phyloP scores from a whole-genome alignment of 257 asterid species.

The Solanum clarkiae region DNA sequence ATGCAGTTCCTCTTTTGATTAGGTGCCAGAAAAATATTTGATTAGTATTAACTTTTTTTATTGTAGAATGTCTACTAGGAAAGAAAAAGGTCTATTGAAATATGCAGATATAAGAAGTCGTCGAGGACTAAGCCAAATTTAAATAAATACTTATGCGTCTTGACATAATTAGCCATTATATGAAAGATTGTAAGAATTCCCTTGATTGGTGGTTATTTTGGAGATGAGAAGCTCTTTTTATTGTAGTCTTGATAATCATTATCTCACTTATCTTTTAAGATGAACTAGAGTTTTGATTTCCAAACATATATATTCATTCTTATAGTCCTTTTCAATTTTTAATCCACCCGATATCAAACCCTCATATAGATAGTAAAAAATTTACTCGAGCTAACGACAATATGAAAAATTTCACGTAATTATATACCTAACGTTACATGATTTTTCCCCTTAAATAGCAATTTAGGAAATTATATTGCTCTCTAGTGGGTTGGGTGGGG shows the following conservation, averaged over 20 bases:
- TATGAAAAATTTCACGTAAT: too few species aligned
- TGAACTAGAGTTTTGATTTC: neutral
- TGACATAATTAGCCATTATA: neutral
- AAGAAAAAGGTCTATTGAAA: too few species aligned
- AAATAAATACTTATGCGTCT: neutral
- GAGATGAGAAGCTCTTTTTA: too few species aligned
- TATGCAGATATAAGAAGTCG: too few species aligned
- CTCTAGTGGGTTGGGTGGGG: too few species aligned
- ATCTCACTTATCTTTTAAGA: neutral
- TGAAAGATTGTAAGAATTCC: neutral
- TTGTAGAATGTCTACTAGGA: neutral
- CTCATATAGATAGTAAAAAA: too few species aligned
- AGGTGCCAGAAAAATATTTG: neutral
- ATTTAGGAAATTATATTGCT: too few species aligned
- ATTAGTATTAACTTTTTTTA: too few species aligned
- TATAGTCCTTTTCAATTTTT: neutral
- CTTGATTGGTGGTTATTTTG: neutral
- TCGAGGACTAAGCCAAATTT: too few species aligned
- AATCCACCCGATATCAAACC: neutral
- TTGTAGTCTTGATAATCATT: neutral
- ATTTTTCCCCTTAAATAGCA: too few species aligned
- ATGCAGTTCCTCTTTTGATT: neutral
- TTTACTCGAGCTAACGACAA: neutral
- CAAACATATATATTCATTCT: neutral
- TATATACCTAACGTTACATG: too few species aligned